phyloP scores from a whole-genome alignment of 1,284 basidiomycete species.

The Cutaneotrichosporon dermatis region DNA sequence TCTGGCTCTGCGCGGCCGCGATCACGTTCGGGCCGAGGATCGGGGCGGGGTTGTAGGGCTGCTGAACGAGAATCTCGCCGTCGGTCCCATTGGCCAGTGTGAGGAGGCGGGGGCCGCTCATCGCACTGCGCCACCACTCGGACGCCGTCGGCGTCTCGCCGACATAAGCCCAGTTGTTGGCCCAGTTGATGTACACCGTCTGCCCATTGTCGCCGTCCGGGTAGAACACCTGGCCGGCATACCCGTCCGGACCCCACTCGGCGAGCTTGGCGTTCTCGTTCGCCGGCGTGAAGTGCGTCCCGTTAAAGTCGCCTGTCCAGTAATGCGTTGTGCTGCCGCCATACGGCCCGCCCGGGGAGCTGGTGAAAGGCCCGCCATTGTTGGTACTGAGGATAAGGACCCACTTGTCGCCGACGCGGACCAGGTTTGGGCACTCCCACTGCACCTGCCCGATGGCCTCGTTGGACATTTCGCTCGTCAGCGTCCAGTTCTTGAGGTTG shows the following conservation, averaged over 20 bases:
- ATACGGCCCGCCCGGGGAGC: conserved; percentile 34
- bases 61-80: conserved; percentile 41
- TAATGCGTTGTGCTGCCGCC: conserved; percentile 47
- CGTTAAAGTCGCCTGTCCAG: conserved; percentile 49
- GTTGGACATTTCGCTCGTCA: conserved; percentile 41
- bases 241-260: conserved; percentile 50
- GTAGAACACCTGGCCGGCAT: conserved; percentile 49
- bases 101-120: conserved; percentile 31
- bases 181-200: conserved; percentile 46
- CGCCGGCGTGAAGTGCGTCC: conserved; percentile 35
- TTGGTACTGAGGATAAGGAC: conserved; percentile 36
- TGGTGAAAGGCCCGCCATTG: background rate
- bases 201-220: conserved; percentile 23
- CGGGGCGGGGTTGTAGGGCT: conserved; percentile 34
- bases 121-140: conserved; percentile 45
- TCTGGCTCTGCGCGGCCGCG: conserved; percentile 7
- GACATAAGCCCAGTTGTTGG: conserved; percentile 50
- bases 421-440: conserved; percentile 49
- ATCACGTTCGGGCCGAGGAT: conserved; percentile 10
- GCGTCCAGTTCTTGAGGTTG: conserved; percentile 48
- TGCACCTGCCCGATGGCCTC: conserved; percentile 40
- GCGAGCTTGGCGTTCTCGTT: conserved; percentile 13
- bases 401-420: conserved; percentile 35
- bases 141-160: conserved; percentile 42
- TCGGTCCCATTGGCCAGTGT: conserved; percentile 31